Conservation (phyloP, 2,329 filamentous ascomycete genomes). For the Colletotrichum truncatum region DNA sequence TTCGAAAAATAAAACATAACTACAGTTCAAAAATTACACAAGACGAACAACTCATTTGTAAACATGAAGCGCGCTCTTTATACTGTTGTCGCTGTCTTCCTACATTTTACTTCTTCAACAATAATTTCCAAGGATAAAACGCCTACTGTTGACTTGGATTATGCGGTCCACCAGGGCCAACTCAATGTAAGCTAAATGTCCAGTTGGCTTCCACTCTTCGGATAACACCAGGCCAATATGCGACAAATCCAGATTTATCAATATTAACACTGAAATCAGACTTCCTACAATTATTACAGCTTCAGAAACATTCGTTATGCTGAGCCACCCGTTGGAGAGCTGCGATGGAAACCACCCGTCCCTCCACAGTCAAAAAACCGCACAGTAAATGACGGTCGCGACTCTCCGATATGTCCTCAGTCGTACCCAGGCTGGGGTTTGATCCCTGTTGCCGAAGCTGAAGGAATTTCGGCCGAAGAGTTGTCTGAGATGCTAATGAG, state of each 20-base stretch:
- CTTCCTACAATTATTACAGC: conserved; percentile 33
- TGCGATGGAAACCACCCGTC: conserved; percentile 74
- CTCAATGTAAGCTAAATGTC: not conserved
- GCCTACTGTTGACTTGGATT: not conserved
- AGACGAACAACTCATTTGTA: too few relatives aligned
- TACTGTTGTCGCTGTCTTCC: too few relatives aligned
- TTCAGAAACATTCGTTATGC: conserved; percentile 69
- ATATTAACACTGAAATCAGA: not conserved
- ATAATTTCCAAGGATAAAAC: too few relatives aligned
- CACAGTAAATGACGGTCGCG: not conserved
- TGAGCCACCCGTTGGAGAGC: conserved; percentile 68
- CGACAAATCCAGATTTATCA: not conserved
- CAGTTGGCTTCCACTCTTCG: too few relatives aligned
- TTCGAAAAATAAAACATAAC: too few relatives aligned
- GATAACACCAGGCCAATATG: too few relatives aligned
- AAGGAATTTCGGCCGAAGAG: not conserved
- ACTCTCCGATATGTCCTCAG: not conserved
- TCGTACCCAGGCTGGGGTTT: not conserved
- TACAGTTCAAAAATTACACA: too few relatives aligned
- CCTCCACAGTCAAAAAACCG: not conserved
- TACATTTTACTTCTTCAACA: too few relatives aligned
- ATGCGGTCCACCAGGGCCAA: not conserved
- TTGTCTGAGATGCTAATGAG: not conserved
- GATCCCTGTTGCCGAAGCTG: not conserved
- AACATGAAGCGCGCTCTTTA: too few relatives aligned